These are phyloP conservation scores for Penicillium sp. DNA, from an alignment of 2,329 filamentous ascomycete genomes.

Conservation along the genomic window DNA sequence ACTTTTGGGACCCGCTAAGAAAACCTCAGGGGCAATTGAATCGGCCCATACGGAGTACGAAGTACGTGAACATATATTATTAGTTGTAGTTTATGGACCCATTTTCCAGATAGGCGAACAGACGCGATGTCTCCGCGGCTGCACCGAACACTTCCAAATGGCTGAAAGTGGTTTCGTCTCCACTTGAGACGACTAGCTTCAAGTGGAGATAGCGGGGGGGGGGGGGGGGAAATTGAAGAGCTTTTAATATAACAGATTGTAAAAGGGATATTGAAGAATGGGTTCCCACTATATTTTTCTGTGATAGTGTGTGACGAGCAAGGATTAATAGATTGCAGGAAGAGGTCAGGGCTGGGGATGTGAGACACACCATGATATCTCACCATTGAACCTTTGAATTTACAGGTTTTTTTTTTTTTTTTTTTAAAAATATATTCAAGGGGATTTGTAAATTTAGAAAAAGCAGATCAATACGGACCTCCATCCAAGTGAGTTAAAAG, in stretches of 20 bases:
- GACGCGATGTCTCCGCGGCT: conserved; percentile 10
- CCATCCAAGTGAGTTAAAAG: neutral
- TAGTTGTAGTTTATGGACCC: neutral
- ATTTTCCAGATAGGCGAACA: conserved; percentile 7
- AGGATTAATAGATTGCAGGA: conserved; percentile 6
- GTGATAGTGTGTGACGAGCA: conserved; percentile 1
- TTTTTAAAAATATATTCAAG: neutral
- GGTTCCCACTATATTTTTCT: neutral
- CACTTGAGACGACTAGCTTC: conserved; percentile 6
- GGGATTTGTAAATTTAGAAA: neutral
- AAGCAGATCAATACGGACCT: neutral
- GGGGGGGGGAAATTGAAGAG: neutral
- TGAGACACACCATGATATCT: neutral
- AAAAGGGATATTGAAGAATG: neutral
- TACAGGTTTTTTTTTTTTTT: neutral
- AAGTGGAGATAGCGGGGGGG: conserved; percentile 2
- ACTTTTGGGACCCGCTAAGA: conserved; percentile 1
- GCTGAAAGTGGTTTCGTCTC: neutral
- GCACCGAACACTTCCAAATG: conserved; percentile 6
- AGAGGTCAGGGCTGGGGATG: neutral
- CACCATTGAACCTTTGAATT: neutral
- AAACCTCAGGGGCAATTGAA: neutral
- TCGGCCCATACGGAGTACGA: neutral
- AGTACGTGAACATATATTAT: neutral
- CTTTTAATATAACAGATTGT: neutral